Conservation (phyloP, 2,329 filamentous ascomycete species). For the Colletotrichum kahawae region DNA sequence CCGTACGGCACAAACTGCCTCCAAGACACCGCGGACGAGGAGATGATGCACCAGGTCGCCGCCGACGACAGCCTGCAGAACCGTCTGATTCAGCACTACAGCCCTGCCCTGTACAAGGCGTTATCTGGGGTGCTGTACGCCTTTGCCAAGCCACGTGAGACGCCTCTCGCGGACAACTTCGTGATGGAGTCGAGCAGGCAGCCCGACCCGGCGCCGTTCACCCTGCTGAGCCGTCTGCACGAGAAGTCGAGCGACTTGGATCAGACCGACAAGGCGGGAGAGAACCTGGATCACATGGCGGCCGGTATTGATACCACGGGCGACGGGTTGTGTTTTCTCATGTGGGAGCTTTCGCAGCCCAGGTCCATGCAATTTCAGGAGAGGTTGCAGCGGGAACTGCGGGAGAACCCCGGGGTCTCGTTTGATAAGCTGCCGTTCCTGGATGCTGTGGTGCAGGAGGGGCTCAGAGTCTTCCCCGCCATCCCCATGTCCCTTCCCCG, state of each 20-base stretch:
- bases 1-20: conserved; percentile 68
- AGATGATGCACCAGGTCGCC: conserved; percentile 72
- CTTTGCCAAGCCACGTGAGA: conserved; percentile 59
- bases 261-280: conserved; percentile 63
- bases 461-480: conserved; percentile 65
- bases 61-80: conserved; percentile 72
- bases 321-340: conserved; percentile 71
- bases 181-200: conserved; percentile 57
- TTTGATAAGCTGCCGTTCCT: conserved; percentile 62
- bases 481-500: conserved; percentile 73
- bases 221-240: conserved; percentile 63
- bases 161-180: conserved; percentile 64
- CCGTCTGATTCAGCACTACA: conserved; percentile 64
- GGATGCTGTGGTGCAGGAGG: conserved; percentile 68
- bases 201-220: conserved; percentile 55
- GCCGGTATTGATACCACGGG: conserved; percentile 76
- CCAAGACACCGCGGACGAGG: conserved; percentile 57
- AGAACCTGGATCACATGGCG: conserved; percentile 75
- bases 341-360: conserved; percentile 73
- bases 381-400: conserved; percentile 58
- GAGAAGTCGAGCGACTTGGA: conserved; percentile 53
- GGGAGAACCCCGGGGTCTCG: conserved; percentile 38
- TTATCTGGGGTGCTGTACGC: conserved; percentile 50
- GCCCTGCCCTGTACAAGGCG: conserved; percentile 54
- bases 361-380: conserved; percentile 55